Base-by-base conservation (phyloP, 2,329 filamentous ascomycete genomes). In the Botrytis pseudocinerea region DNA sequence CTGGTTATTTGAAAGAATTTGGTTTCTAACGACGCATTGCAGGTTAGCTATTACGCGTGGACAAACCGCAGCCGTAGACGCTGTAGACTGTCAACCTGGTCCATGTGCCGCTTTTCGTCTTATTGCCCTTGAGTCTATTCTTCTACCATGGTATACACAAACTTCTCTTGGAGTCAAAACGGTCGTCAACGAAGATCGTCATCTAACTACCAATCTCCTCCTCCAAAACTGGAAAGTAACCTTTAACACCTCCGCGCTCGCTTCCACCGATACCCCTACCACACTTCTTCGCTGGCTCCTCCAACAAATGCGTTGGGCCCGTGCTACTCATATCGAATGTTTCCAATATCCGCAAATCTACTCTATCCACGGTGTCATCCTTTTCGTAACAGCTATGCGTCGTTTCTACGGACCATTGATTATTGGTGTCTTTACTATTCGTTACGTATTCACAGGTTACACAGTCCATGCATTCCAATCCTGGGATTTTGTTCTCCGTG, bases 121-220 rank as follows among this genome's bases (percentile, higher is more conserved):
- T 6, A 75, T 76, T 2, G 80, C 80, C 0, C 70, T 83, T 14
- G 76, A 78, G n/a, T 76, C 78, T 2, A 76, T 82, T 10, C 69
- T 83, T 28, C 75, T 82, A 38, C 74, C 76, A 3, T 83, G 82
- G 82, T 83, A 83, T 66, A 81, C 79, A 4, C 82, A 83, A 74
- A 81, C 76, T 0, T 78, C 81, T 0, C 72, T 81, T n/a, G 81
- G 82, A 1, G 77, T 80, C 70, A 79, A 78, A 54, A 82, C 82
- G 75, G 70, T 82, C 63, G 79, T 82, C 48, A 83, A 83, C 71
- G 82, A 83, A 73, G 82, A 83, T 72, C 80, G 82, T 14, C 82
- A 83, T 70, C 76, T 83, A 7, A 83, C 81, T 0, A 82, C 82
- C 14, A 79, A 80, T 14, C 76, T 83, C 0, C 77, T 82, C 6